A percentile compares a stretch with the other conserved stretches of the same genome.
Conservation (phyloP, 805 yeast genomes). For the Cyberlindnera nakhonratchasimensis region DNA sequence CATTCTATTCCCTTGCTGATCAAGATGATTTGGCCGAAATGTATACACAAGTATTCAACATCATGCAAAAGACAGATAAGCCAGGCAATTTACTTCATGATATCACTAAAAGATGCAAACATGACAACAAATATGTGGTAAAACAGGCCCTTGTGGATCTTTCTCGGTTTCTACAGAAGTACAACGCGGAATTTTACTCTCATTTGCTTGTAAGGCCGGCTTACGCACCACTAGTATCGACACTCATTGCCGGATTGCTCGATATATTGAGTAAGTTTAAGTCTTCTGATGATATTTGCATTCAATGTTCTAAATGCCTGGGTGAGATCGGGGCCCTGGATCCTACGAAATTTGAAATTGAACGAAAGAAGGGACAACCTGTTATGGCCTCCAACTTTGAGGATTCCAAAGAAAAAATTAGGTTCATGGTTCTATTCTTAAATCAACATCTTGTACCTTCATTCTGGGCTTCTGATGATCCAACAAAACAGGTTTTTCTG, state of each 20-base stretch:
- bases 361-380: constrained; percentile 38
- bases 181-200: constrained; percentile 47
- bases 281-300: constrained; percentile 46
- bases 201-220: constrained; percentile 37
- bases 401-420: constrained; percentile 56
- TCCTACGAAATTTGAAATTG: constrained; percentile 48
- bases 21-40: constrained; percentile 36
- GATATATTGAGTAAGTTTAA: constrained; percentile 57
- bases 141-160: constrained; percentile 69
- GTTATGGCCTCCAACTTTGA: constrained; percentile 61
- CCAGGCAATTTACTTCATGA: constrained; percentile 43
- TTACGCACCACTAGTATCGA: constrained; percentile 36
- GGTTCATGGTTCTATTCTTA: constrained; percentile 61
- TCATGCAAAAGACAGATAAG: constrained; percentile 32
- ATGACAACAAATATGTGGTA: constrained; percentile 68
- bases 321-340: constrained; percentile 79
- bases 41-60: constrained; percentile 27
- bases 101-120: constrained; percentile 51
- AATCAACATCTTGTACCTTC: constrained; percentile 73
- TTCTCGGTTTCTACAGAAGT: constrained; percentile 46
- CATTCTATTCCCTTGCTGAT: constrained; percentile 51
- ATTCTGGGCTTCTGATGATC: constrained; percentile 88
- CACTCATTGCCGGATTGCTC: constrained; percentile 49
- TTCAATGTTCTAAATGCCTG: constrained; percentile 63
- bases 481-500: constrained; percentile 74